Conservation (phyloP, 257 asterid species). For the Eucommia ulmoides region DNA sequence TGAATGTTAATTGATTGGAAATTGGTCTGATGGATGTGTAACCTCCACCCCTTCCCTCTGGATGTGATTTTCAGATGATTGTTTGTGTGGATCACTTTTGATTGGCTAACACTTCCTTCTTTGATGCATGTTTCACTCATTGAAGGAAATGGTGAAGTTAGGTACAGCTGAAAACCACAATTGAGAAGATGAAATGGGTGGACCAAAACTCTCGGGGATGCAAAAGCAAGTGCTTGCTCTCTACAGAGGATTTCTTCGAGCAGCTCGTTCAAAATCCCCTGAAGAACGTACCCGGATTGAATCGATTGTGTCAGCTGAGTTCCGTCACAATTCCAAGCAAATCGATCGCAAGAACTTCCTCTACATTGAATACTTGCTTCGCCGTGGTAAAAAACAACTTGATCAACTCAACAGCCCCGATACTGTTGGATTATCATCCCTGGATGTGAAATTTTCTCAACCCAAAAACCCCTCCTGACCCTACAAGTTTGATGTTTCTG, state of each 20-base stretch:
- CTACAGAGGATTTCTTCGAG: slow-evolving; percentile 72
- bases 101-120: too few relatives aligned
- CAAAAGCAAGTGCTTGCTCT: slow-evolving; percentile 84
- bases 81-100: too few relatives aligned
- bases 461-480: too few relatives aligned
- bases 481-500: too few relatives aligned
- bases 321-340: slow-evolving; percentile 45
- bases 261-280: slow-evolving; percentile 57
- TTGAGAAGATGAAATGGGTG: slow-evolving; percentile 47
- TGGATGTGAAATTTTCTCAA: slow-evolving; percentile 28
- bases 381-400: slow-evolving; percentile 73
- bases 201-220: slow-evolving; percentile 72
- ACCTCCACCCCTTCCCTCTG: too few relatives aligned
- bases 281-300: slow-evolving; percentile 59
- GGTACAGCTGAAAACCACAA: too few relatives aligned
- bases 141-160: too few relatives aligned
- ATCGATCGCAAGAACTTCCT: slow-evolving; percentile 72
- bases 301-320: slow-evolving; percentile 61
- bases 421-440: slow-evolving; percentile 49
- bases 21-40: too few relatives aligned
- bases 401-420: slow-evolving; percentile 73
- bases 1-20: too few relatives aligned
- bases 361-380: slow-evolving; percentile 64
- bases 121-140: too few relatives aligned
- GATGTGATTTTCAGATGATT: too few relatives aligned